Evolutionary conservation across 805 yeast species (phyloP), one percentile per base, ranked within the genome.

Genomic region (Ogataea wickerhamii): DNA sequence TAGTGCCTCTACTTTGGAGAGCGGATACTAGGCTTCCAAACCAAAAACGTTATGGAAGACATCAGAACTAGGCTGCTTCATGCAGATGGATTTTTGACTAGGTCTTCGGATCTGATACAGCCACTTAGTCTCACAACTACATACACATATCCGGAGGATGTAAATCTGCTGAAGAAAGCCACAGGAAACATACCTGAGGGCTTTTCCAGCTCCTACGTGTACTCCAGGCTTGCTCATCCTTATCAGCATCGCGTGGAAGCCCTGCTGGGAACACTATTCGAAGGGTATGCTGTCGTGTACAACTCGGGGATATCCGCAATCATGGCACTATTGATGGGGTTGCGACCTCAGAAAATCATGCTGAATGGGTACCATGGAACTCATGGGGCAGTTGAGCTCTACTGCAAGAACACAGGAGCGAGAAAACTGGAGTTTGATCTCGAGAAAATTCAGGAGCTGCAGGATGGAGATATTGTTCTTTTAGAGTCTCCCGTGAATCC

Each of bases 341-440:
- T 67, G 48, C 78, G 82, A 48, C 96, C 96, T 1, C 82, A 80
- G 50, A 43, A 87, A 18, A 80, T 84, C 24, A 73, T 86, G 47
- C 91, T 82, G 5, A 76, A 80, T 23, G 84, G 88, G 6, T 88
- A 88, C 58, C 94, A 84, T 53, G 97, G 97, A 4, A 75, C 82
- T 46, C 84, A 75, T 41, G 85, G 82, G 5, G 78, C 85, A 38
- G 73, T 80, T 2, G 67, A 76, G 21, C 67, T 87, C 12, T 69
- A 80, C 47, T 60, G 74, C 6, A 70, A 93, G 45, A 74, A 80
- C 43, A 67, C 73, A 32, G 82, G 81, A 6, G 50, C 78, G 38
- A 66, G 75, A 44, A 65, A 69, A 38, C 59, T 74, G 29, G 53
- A 67, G 0, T 61, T 74, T 14, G 76, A 69, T 5, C 71, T 75